Conservation (phyloP, 176 grass and related monocot genomes). For the Carex scoparia region DNA sequence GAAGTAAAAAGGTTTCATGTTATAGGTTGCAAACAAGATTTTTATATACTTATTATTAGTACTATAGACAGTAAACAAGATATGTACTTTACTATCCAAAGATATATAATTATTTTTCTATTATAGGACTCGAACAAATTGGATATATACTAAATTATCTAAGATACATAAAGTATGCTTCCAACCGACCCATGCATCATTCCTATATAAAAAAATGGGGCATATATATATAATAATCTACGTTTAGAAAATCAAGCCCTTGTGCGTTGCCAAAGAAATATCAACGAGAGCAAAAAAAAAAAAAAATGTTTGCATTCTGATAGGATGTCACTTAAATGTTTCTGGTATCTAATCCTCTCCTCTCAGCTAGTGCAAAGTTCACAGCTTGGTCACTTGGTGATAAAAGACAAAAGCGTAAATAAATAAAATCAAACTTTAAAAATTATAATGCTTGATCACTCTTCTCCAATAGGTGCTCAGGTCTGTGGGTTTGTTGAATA, state of each 20-base stretch:
- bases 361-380: background rate
- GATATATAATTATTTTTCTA: background rate
- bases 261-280: background rate
- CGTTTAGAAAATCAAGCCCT: background rate
- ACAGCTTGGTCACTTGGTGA: slow-evolving; percentile 2
- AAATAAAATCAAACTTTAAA: background rate
- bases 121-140: background rate
- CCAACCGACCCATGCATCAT: slow-evolving; percentile 4
- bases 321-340: background rate
- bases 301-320: background rate
- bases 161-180: background rate
- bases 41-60: background rate
- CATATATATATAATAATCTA: background rate
- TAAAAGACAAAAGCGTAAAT: slow-evolving; percentile 9
- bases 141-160: background rate
- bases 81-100: background rate
- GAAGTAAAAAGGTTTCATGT: background rate
- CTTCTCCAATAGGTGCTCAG: slow-evolving; percentile 7
- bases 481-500: slow-evolving; percentile 12
- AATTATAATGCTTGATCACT: background rate
- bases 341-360: background rate
- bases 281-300: too few species aligned
- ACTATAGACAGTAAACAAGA: background rate
- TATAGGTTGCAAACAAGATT: background rate
- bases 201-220: background rate